A percentile compares a stretch with the other conserved stretches of the same genome.
These are phyloP conservation scores for Penicillium sp. DNA, from an alignment of 2,329 filamentous ascomycete genomes.

Conservation along the genomic window DNA sequence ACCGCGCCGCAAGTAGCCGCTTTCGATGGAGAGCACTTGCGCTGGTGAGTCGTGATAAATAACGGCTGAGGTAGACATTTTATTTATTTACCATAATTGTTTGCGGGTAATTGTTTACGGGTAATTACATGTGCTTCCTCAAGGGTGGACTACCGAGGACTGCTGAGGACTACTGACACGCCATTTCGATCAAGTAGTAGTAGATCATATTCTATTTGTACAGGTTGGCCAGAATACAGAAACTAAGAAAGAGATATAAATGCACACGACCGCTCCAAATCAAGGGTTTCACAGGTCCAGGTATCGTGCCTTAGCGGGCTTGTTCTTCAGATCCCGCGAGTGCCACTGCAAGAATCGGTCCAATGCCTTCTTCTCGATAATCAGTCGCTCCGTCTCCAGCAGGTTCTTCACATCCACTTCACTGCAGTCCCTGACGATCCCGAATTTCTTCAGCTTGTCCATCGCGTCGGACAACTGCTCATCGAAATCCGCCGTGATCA, in stretches of 20 bases:
- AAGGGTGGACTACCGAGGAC: not conserved
- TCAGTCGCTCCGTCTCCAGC: constrained; percentile 78
- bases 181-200: too few relatives aligned
- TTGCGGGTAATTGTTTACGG: too few relatives aligned
- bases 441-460: constrained; percentile 66
- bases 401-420: constrained; percentile 97
- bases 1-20: constrained; percentile 4
- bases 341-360: constrained; percentile 74
- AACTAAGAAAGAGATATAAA: constrained; percentile 13
- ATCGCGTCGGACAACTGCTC: constrained; percentile 70
- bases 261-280: constrained; percentile 11
- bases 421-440: constrained; percentile 69
- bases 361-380: constrained; percentile 83
- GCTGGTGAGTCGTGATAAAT: too few relatives aligned
- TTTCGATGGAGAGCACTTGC: too few relatives aligned
- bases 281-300: constrained; percentile 2
- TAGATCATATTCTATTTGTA: constrained; percentile 38
- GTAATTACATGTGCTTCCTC: not conserved
- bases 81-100: too few relatives aligned
- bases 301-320: constrained; percentile 41
- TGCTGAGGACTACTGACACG: too few relatives aligned
- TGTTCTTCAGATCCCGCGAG: constrained; percentile 45
- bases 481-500: constrained; percentile 69
- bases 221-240: constrained; percentile 27
- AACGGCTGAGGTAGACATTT: too few relatives aligned